phyloP scores from a whole-genome alignment of 257 asterid species.

The Gentiana macrophylla region DNA sequence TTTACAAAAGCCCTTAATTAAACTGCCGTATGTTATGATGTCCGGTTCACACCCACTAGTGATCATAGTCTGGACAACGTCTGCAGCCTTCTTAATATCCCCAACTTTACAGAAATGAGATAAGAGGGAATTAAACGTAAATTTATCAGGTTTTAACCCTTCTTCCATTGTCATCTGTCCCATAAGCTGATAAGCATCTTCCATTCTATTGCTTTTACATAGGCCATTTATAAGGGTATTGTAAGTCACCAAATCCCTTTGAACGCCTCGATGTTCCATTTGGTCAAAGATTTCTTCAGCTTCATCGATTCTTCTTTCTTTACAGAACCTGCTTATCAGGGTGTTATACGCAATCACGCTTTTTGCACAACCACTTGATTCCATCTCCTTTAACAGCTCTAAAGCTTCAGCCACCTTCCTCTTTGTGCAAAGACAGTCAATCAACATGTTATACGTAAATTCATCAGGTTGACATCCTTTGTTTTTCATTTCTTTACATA shows the following conservation, averaged over 20 bases:
- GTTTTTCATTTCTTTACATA: constrained; percentile 62
- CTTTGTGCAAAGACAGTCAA: constrained; percentile 58
- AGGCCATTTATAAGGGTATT: constrained; percentile 88
- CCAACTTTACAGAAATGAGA: constrained; percentile 72
- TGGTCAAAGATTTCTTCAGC: constrained; percentile 89
- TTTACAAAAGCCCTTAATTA: constrained; percentile 79
- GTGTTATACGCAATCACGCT: constrained; percentile 66
- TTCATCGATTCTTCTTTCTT: constrained; percentile 53
- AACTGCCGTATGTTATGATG: constrained; percentile 66
- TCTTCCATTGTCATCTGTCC: constrained; percentile 92
- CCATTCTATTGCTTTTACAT: constrained; percentile 59
- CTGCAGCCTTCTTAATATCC: constrained; percentile 81
- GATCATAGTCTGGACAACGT: constrained; percentile 68
- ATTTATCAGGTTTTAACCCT: constrained; percentile 70
- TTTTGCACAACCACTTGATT: constrained; percentile 64
- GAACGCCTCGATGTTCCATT: constrained; percentile 80
- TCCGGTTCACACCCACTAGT: constrained; percentile 80
- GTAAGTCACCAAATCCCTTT: constrained; percentile 62
- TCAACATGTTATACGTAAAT: constrained; percentile 77
- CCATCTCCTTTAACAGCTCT: constrained; percentile 71
- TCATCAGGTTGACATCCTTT: constrained; percentile 82
- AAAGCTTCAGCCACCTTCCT: constrained; percentile 64
- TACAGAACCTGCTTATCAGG: constrained; percentile 75
- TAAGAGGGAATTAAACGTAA: constrained; percentile 70
- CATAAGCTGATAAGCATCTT: constrained; percentile 84